Evolutionary conservation across 257 asterid species (phyloP), one percentile per base, ranked within the genome.

Genomic region (Perilla frutescens): DNA sequence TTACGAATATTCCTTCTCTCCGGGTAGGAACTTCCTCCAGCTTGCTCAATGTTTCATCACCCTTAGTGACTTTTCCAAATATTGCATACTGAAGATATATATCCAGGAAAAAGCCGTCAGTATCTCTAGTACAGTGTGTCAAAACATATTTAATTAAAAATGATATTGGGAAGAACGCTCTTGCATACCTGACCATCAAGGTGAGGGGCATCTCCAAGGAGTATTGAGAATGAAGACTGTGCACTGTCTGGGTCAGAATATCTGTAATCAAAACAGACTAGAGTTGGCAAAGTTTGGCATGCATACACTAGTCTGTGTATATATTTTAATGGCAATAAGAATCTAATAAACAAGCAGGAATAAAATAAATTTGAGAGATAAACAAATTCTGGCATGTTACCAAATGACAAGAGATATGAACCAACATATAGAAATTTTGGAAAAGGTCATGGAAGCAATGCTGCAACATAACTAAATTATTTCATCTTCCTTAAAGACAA

Each of bases 171-270:
- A 57, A 68, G 74, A 41, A 40, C 68, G 49, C 8, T 73, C 69
- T 66, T 73, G 6, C 80, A 75, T 83, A 95, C 99, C 83, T 85
- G 63, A 74, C 92, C 92, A 83, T 91, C 97, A 73, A 94, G 99
- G 82, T 91, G 97, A 66, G 97, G 99, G 60, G 97, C 97, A 80
- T 95, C 89, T 78, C 97, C 97, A 78, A 95, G 97, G 57, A 95
- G 96, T 68, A 95, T 87, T 48, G 98, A 95, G 77, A 95, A 95
- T 69, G 99, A 95, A 41, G 99, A 95, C 66, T 86, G 79, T 74
- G 89, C 99, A 77, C 97, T 95, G 77, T 95, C 82, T 26, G 97
- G 97, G 75, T 90, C 96, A 47, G 88, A 83, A 76, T 71, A 83
- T 85, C 99, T 95, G 81, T 5, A 76, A 54, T 40, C 8, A 66